phyloP scores from a whole-genome alignment of 2,329 filamentous ascomycete genomes.

The Colletotrichum cuscutae region DNA sequence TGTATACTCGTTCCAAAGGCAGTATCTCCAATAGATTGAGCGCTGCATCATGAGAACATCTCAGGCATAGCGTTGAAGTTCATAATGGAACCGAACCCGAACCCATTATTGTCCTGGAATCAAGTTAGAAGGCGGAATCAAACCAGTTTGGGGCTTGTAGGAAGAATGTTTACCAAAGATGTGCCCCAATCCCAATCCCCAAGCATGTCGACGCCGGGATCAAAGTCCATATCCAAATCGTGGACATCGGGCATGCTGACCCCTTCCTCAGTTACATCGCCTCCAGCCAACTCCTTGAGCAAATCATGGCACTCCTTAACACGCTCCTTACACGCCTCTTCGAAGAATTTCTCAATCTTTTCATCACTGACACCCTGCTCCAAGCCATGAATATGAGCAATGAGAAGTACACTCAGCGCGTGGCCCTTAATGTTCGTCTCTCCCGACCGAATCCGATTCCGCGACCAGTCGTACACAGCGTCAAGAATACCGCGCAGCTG shows the following conservation, averaged over 20 bases:
- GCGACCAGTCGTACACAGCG: conserved; percentile 43
- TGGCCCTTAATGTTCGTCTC: conserved; percentile 57
- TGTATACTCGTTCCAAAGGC: neutral
- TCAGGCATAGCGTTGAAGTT: neutral
- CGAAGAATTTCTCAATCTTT: conserved; percentile 45
- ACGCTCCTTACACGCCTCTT: conserved; percentile 40
- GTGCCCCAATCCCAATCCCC: conserved; percentile 42
- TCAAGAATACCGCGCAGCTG: conserved; percentile 46
- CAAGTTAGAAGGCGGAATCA: neutral
- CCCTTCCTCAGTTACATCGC: conserved; percentile 22
- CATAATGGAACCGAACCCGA: neutral
- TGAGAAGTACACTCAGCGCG: conserved; percentile 45
- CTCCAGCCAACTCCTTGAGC: conserved; percentile 46
- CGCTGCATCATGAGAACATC: neutral
- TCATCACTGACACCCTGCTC: conserved; percentile 41
- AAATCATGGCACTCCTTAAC: conserved; percentile 44
- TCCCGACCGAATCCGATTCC: conserved; percentile 49
- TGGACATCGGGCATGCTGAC: conserved; percentile 7
- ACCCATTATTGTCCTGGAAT: neutral
- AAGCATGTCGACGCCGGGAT: conserved; percentile 36
- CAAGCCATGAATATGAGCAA: conserved; percentile 49
- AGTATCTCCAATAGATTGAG: neutral
- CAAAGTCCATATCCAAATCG: conserved; percentile 30
- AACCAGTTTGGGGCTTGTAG: neutral
- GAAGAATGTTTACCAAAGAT: conserved; percentile 42